phyloP scores from a whole-genome alignment of 176 grass and related monocot genomes.

The Urochloa ruziziensis region DNA sequence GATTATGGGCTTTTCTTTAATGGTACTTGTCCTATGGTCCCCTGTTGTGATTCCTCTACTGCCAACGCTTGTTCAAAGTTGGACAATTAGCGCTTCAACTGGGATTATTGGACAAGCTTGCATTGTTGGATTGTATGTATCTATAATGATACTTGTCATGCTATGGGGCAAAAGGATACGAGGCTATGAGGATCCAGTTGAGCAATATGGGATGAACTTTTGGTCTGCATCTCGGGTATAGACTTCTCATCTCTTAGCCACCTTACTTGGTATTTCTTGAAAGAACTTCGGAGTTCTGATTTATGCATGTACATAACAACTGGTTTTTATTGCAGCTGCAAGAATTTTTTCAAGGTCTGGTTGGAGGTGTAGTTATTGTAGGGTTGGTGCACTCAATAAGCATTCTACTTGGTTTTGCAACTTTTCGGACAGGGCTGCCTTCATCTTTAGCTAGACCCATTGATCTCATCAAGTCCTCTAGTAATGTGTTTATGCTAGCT shows the following conservation, averaged over 20 bases:
- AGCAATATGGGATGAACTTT: conserved; percentile 83
- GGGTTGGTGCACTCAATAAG: conserved; percentile 72
- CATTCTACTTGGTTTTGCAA: conserved; percentile 71
- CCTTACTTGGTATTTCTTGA: conserved; percentile 16
- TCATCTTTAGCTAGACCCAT: conserved; percentile 44
- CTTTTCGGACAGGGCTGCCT: conserved; percentile 39
- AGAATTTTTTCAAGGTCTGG: conserved; percentile 82
- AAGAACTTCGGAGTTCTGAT: conserved; percentile 12
- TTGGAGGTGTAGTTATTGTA: conserved; percentile 67
- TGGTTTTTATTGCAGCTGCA: conserved; percentile 55
- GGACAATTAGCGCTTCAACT: conserved; percentile 64
- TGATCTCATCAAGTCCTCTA: conserved; percentile 60
- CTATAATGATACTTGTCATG: conserved; percentile 79
- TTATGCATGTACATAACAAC: conserved; percentile 3
- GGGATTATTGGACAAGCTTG: conserved; percentile 77
- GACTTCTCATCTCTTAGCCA: conserved; percentile 1
- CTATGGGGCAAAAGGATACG: conserved; percentile 96
- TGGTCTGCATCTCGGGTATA: conserved; percentile 61
- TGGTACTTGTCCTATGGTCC: conserved; percentile 91
- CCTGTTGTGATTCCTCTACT: conserved; percentile 88
- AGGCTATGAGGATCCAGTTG: conserved; percentile 74
- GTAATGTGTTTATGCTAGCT: conserved; percentile 47
- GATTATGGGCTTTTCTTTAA: conserved; percentile 76
- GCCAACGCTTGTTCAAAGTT: conserved; percentile 83
- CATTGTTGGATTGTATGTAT: conserved; percentile 64